Conservation (phyloP, 805 yeast species). For the Metschnikowia rubicola region DNA sequence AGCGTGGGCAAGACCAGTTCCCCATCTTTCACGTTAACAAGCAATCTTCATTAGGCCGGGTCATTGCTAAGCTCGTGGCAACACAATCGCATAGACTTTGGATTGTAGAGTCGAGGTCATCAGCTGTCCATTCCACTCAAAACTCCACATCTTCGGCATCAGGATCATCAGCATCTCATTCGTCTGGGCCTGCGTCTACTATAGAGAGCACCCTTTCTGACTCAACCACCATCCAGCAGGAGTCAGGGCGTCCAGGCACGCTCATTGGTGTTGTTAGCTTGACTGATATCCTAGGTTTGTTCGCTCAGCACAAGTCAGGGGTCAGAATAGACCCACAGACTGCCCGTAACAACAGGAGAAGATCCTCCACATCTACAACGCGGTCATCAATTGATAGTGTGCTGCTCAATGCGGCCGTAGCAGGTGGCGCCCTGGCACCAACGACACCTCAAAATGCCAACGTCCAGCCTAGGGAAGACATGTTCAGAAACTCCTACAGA, state of each 20-base stretch:
- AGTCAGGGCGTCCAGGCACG: slow-evolving; percentile 63
- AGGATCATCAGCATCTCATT: slow-evolving; percentile 14
- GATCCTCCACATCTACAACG: slow-evolving; percentile 43
- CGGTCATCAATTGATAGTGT: slow-evolving; percentile 17
- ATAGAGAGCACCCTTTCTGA: slow-evolving; percentile 15
- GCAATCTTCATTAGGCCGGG: slow-evolving; percentile 76
- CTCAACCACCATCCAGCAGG: slow-evolving; percentile 9
- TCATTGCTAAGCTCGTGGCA: slow-evolving; percentile 92
- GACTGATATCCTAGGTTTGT: slow-evolving; percentile 80
- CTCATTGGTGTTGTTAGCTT: slow-evolving; percentile 88
- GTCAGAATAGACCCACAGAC: slow-evolving; percentile 74
- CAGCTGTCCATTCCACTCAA: slow-evolving; percentile 16
- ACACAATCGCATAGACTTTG: slow-evolving; percentile 88
- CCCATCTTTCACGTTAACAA: slow-evolving; percentile 93
- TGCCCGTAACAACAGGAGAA: slow-evolving; percentile 86
- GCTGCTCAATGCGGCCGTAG: slow-evolving; percentile 3
- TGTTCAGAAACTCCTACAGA: slow-evolving; percentile 18
- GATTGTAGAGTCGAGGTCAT: slow-evolving; percentile 54
- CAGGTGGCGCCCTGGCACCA: slow-evolving; percentile 5
- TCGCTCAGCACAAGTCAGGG: slow-evolving; percentile 70
- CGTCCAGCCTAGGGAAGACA: slow-evolving; percentile 16
- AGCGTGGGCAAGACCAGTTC: slow-evolving; percentile 92
- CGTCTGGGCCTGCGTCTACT: slow-evolving; percentile 14
- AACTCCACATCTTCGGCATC: slow-evolving; percentile 8
- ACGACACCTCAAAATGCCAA: slow-evolving; percentile 11